Evolutionary conservation across 106 monocot species (phyloP).

Genomic region (Chionographis japonica): DNA sequence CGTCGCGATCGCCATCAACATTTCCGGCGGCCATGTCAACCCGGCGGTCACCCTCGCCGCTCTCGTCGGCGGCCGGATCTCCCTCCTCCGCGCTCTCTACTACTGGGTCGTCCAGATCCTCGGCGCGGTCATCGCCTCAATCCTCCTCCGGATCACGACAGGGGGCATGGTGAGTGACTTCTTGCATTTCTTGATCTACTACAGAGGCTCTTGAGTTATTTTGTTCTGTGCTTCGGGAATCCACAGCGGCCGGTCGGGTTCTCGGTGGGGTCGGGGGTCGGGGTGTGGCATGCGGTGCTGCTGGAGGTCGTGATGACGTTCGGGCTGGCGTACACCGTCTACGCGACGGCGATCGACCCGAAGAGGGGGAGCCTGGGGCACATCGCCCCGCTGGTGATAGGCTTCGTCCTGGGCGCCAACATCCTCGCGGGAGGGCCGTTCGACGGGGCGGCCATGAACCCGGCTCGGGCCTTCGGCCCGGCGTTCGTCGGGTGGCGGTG

Average conservation of each 20-base stretch:
- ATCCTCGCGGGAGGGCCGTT: constrained; percentile 78
- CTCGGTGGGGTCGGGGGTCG: constrained; percentile 43
- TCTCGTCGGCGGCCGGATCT: constrained; percentile 47
- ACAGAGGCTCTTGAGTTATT: too few species aligned
- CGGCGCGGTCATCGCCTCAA: constrained; percentile 42
- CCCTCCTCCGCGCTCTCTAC: constrained; percentile 32
- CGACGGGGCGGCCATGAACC: constrained; percentile 90
- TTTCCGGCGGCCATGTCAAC: constrained; percentile 69
- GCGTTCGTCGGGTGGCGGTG: constrained; percentile 74
- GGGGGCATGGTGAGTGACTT: constrained; percentile 40
- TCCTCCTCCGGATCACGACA: constrained; percentile 45
- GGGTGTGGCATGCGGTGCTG: constrained; percentile 43
- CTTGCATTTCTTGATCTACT: too few species aligned
- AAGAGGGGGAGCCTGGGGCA: constrained; percentile 57
- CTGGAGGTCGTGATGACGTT: constrained; percentile 76
- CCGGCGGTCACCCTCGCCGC: constrained; percentile 62
- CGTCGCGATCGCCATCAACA: constrained; percentile 40
- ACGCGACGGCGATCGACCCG: constrained; percentile 75
- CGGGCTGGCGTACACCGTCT: constrained; percentile 70
- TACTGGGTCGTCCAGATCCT: constrained; percentile 67
- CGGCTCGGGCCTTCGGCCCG: constrained; percentile 76
- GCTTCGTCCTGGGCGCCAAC: constrained; percentile 76
- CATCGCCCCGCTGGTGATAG: constrained; percentile 70
- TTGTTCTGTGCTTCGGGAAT: not conserved
- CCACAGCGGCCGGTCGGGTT: constrained; percentile 60